These are phyloP conservation scores for Citrus mangshanensis DNA, from an alignment of 345 rosid species.

Conservation along the genomic window DNA sequence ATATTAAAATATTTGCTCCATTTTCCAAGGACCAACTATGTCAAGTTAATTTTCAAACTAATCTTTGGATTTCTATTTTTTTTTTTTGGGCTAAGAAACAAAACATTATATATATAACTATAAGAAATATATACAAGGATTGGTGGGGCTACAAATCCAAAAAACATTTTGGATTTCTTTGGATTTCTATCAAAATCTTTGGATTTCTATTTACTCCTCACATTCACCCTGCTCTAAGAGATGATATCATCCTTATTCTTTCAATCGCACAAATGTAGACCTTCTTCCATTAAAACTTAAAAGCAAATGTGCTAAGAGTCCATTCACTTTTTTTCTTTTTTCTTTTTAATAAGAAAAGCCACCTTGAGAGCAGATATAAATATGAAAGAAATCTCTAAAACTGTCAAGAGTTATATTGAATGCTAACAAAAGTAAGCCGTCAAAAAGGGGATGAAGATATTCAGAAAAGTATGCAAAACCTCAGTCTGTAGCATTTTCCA, in stretches of 20 bases:
- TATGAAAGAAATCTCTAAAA: background rate
- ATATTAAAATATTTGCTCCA: background rate
- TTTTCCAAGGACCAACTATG: background rate
- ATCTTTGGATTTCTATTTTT: background rate
- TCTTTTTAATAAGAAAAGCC: too few relatives aligned
- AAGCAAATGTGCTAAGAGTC: background rate
- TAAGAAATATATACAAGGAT: too few relatives aligned
- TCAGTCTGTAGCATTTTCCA: background rate
- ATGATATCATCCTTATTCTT: background rate
- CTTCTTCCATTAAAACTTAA: background rate
- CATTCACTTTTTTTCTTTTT: background rate
- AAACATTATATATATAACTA: too few relatives aligned
- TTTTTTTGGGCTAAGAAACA: too few relatives aligned
- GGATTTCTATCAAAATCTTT: background rate
- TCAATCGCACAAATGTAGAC: background rate
- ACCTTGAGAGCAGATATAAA: background rate
- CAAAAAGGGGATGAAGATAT: background rate
- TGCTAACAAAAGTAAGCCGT: background rate
- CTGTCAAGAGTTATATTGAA: background rate
- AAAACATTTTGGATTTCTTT: too few relatives aligned
- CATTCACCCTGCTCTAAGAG: background rate
- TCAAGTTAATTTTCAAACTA: background rate
- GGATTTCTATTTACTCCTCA: background rate
- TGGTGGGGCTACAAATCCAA: too few relatives aligned
- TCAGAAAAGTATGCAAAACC: background rate